Evolutionary conservation across 2,329 filamentous ascomycete genomes (phyloP).

Genomic region (Alternaria triticina): DNA sequence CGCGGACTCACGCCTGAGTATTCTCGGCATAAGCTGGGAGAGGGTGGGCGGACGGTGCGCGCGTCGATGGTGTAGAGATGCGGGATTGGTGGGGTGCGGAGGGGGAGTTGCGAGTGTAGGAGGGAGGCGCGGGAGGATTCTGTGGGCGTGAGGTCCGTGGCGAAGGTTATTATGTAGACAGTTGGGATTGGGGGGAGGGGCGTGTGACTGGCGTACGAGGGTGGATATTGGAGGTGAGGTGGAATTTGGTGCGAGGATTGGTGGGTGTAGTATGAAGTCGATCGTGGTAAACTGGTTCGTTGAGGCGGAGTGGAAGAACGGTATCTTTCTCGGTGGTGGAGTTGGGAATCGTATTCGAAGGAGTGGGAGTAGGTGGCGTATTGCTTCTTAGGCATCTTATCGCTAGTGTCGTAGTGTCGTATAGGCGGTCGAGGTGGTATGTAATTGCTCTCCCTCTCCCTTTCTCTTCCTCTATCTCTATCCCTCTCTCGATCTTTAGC

Average conservation of each 20-base stretch:
- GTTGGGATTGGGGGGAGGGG: conserved; percentile 16
- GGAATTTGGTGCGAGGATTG: neutral
- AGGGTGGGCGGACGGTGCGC: conserved; percentile 18
- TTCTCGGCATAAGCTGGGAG: conserved; percentile 12
- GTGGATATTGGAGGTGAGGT: neutral
- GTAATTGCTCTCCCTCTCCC: neutral
- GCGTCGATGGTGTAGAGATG: conserved; percentile 37
- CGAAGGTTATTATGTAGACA: conserved; percentile 35
- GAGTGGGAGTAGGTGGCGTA: neutral
- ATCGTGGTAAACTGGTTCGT: neutral
- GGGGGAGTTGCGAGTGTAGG: conserved; percentile 21
- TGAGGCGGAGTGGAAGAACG: neutral
- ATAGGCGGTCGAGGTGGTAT: neutral
- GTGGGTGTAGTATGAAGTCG: neutral
- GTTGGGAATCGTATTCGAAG: neutral
- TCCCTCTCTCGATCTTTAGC: neutral
- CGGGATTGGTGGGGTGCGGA: conserved; percentile 11
- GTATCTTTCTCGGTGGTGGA: neutral
- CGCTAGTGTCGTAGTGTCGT: neutral
- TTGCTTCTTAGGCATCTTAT: neutral
- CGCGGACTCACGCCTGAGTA: conserved; percentile 32
- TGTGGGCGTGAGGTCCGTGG: conserved; percentile 8
- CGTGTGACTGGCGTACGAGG: neutral
- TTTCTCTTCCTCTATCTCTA: neutral
- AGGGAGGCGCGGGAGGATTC: conserved; percentile 6